Evolutionary conservation across 2,329 filamentous ascomycete species (phyloP).

Genomic region (Clonostachys rhizophaga): DNA sequence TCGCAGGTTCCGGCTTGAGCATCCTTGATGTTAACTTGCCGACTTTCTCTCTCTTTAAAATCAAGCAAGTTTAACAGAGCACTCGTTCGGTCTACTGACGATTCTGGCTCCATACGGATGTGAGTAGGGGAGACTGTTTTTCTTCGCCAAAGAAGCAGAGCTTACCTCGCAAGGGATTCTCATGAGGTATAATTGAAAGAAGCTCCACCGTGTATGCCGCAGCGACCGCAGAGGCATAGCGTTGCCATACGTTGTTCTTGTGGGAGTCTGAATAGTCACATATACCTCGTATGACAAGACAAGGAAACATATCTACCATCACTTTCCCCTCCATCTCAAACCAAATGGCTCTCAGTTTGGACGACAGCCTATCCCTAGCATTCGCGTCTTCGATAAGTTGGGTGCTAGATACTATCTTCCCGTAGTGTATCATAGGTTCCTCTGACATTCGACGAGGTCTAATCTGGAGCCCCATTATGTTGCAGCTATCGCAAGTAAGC

Average conservation of each 20-base stretch:
- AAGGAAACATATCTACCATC: slow-evolving; percentile 13
- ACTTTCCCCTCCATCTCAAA: slow-evolving; percentile 20
- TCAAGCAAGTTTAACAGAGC: slow-evolving; percentile 16
- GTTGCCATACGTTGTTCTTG: slow-evolving; percentile 27
- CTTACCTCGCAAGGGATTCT: no score
- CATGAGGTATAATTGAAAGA: not conserved
- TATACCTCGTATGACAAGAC: slow-evolving; percentile 24
- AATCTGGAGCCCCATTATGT: not conserved
- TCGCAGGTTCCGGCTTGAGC: not conserved
- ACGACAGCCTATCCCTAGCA: slow-evolving; percentile 7
- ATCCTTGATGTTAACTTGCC: slow-evolving; percentile 1
- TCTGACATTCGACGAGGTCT: not conserved
- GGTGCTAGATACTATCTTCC: slow-evolving; percentile 12
- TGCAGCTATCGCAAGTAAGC: slow-evolving; percentile 1
- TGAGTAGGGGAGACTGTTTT: not conserved
- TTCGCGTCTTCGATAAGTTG: slow-evolving; percentile 11
- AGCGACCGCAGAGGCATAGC: slow-evolving; percentile 22
- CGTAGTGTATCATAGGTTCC: slow-evolving; percentile 1
- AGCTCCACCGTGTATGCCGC: slow-evolving; percentile 9
- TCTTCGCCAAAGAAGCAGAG: not conserved
- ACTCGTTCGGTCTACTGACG: not conserved
- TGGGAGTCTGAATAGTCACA: slow-evolving; percentile 30
- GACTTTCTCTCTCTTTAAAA: slow-evolving; percentile 9
- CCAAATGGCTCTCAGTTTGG: slow-evolving; percentile 5
- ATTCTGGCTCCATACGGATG: not conserved